These are phyloP conservation scores for Cyclostephanos invisitatus DNA, from an alignment of 108 stramenopile genomes.

Conservation along the genomic window DNA sequence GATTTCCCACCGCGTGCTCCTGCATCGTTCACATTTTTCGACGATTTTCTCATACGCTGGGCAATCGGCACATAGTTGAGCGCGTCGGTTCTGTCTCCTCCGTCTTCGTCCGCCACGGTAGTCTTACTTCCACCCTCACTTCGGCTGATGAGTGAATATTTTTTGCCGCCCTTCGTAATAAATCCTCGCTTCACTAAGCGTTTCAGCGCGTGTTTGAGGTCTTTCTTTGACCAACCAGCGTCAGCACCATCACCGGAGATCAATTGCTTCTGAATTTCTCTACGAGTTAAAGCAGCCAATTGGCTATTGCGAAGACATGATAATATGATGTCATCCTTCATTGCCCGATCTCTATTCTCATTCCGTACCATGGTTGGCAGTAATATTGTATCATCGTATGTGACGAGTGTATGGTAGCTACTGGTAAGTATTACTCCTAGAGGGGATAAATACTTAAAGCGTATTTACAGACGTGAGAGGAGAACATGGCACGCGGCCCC, in stretches of 20 bases:
- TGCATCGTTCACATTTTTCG: constrained; percentile 1
- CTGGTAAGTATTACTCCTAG: no score
- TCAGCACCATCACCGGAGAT: constrained; percentile 1
- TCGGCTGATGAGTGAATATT: constrained; percentile 14
- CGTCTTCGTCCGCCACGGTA: constrained; percentile 7
- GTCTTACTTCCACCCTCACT: not conserved
- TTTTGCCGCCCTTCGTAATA: constrained; percentile 53
- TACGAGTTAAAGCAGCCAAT: constrained; percentile 6
- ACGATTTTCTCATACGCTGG: constrained; percentile 39
- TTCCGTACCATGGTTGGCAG: no score
- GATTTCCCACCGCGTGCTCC: constrained; percentile 5
- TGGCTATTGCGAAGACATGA: constrained; percentile 22
- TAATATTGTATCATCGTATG: no score
- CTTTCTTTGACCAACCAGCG: constrained; percentile 25
- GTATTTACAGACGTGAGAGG: no score
- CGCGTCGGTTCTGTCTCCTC: constrained; percentile 9
- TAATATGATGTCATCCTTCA: constrained; percentile 27
- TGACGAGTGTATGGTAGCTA: no score
- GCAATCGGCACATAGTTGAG: constrained; percentile 61
- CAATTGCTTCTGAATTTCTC: constrained; percentile 23
- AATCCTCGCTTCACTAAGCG: constrained; percentile 41
- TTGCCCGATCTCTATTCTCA: not conserved
- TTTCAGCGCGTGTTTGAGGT: constrained; percentile 50
- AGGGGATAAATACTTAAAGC: no score
- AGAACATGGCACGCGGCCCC: no score